Base-by-base conservation (phyloP, 2,329 filamentous ascomycete species). In the Chalara sp. region DNA sequence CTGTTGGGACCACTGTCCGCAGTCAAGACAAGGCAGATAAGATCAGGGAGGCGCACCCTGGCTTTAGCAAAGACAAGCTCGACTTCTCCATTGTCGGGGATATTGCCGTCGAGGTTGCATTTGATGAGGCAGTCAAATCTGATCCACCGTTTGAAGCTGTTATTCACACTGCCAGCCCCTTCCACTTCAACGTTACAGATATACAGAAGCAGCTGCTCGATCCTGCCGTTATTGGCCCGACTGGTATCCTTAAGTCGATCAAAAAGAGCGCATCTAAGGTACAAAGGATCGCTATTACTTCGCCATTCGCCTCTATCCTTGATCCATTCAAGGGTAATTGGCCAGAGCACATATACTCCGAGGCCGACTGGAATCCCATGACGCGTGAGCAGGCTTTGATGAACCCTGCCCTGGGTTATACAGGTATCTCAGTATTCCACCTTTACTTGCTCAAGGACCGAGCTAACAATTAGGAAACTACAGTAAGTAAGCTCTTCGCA, bases 11-110 rank as follows among this genome's bases (percentile, higher is more conserved):
- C 1, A 77, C 74, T 2, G 73, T 72, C 3, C 69, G 76, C 8
- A 72, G 71, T 0, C 58, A 72, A n/a, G 70, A 68, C 32, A 80
- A 79, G 53, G 75, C 73, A 1, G 56, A 69, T 3, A 65, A 66
- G 2, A 71, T 79, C 46, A 55, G 71, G 32, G 56, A 69, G 2
- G 71, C 72, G 0, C 64, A 76, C 32, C 63, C 66, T 0, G 59
- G 67, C 31, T n/a, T n/a, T n/a, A n/a, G n/a, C n/a, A n/a, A n/a
- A n/a, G 75, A 77, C 50, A 78, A 79, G 63, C 72, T 87, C 32
- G 76, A 76, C 52, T 86, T 83, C 51, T 68, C 63, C 32, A 78
- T 92, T 53, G 86, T 95, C 10, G 75, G 81, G 46, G 86, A 95
- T 57, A 83, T 95, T 56, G 83, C 84, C 0, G 64, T 81, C 55